A percentile compares a stretch with the other conserved stretches of the same genome.
These are phyloP conservation scores for Populus hybrid DNA, from an alignment of 441 rosid species.

Conservation along the genomic window DNA sequence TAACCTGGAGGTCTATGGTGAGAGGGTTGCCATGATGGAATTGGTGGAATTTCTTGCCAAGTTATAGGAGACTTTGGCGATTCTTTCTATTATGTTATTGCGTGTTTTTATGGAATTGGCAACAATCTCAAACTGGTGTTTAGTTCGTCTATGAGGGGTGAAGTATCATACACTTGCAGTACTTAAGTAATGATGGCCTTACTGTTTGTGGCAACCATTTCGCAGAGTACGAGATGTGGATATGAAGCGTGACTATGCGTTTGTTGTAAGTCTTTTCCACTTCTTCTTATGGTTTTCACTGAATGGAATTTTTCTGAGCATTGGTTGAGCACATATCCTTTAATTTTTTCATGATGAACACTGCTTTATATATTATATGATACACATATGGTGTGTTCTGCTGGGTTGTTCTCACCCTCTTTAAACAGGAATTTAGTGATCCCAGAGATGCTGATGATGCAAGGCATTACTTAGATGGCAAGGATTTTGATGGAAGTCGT, in stretches of 20 bases:
- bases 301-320: background rate
- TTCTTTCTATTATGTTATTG: constrained; percentile 64
- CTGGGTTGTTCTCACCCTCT: constrained; percentile 24
- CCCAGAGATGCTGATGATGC: constrained; percentile 84
- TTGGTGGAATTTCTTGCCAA: constrained; percentile 62
- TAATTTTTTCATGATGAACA: background rate
- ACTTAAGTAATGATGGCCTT: constrained; percentile 78
- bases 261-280: constrained; percentile 59
- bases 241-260: constrained; percentile 89
- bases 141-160: constrained; percentile 72
- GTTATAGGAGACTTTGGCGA: constrained; percentile 62
- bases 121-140: constrained; percentile 80
- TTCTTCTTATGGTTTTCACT: background rate
- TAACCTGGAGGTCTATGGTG: constrained; percentile 73
- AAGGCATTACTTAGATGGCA: constrained; percentile 58
- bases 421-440: constrained; percentile 70
- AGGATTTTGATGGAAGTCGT: constrained; percentile 74
- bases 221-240: constrained; percentile 91
- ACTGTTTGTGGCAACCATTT: constrained; percentile 80
- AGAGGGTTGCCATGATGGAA: constrained; percentile 71
- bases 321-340: background rate
- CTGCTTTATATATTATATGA: background rate
- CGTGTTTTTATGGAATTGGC: constrained; percentile 68
- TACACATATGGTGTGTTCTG: constrained; percentile 9
- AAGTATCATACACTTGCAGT: constrained; percentile 59